Evolutionary conservation across 306 rosid species (phyloP).

Genomic region (Vigna angularis): DNA sequence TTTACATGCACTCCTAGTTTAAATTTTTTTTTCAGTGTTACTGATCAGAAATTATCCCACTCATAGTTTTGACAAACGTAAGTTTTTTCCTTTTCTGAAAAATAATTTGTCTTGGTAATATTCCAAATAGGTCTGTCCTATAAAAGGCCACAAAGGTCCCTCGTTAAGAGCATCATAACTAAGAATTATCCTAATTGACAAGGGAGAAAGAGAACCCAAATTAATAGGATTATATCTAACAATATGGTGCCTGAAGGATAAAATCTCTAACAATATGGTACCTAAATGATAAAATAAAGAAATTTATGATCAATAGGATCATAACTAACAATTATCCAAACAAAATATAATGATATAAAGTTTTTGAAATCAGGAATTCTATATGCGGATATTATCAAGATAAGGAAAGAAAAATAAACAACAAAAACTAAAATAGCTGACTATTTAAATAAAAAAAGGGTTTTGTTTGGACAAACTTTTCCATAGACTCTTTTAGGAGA

Average conservation of each 20-base stretch:
- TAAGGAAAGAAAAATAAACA: neutral
- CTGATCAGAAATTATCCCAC: neutral
- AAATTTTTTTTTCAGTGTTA: neutral
- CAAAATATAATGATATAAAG: neutral
- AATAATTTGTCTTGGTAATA: neutral
- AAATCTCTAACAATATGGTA: neutral
- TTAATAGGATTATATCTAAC: neutral
- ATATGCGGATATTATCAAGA: neutral
- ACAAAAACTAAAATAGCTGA: neutral
- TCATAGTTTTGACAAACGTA: neutral
- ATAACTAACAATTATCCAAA: neutral
- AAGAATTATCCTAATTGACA: neutral
- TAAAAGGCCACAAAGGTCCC: neutral
- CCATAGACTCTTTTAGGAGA: no score
- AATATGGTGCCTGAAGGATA: neutral
- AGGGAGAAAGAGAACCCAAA: neutral
- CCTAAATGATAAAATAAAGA: neutral
- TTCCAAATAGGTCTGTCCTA: neutral
- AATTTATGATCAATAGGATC: neutral
- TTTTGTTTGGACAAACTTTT: no score
- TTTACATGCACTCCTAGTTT: no score
- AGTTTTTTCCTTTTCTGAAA: neutral
- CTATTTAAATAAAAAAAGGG: neutral
- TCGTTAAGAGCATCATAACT: neutral
- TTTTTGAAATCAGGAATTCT: neutral